Evolutionary conservation across 768 basidiomycete genomes (phyloP), one percentile per base, ranked within the genome.

Genomic region (Boletus rubroflammeus): DNA sequence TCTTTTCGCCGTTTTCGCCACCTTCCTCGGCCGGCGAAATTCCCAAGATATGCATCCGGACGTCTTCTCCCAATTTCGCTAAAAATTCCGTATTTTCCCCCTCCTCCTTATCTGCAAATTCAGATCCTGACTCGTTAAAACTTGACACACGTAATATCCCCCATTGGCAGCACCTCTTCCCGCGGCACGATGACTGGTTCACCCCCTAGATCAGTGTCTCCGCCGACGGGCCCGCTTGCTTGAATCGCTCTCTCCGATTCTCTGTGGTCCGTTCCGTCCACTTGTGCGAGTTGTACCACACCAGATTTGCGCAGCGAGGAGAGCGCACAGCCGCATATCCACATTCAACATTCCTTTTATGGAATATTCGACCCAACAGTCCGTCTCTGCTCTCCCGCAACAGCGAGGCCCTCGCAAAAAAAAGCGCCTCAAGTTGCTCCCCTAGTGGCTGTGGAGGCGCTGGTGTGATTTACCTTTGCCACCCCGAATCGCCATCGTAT

Each of bases 1-100:
- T 81, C 72, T 73, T 72, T 67, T 64, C 48, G 49, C 68, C 70
- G 19, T 53, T 58, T 67, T 57, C 13, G 67, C 53, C 40, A 45
- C 35, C 54, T 69, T 63, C 53, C 50, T 64, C 69, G 63, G 67
- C 65, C 68, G 72, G 75, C 57, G 60, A 67, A 49, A 53, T 72
- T 69, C 76, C 73, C 71, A 63, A 63, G 57, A 56, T 53, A 57
- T 53, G n/a, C 46, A 45, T 52, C 46, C 53, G 55, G 50, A 53
- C 61, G 57, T 62, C 58, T 61, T 48, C 50, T 51, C 44, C 53
- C 49, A 49, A 63, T 58, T 60, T 60, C 64, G 59, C 58, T 69
- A 69, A 69, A 53, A 67, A 65, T 69, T 61, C 60, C 65, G 57
- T 63, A 63, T 66, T 65, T 72, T 53, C 36, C 46, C 50, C 46